phyloP scores from a whole-genome alignment of 2,329 filamentous ascomycete species.

The Acrocalymma vagum region DNA sequence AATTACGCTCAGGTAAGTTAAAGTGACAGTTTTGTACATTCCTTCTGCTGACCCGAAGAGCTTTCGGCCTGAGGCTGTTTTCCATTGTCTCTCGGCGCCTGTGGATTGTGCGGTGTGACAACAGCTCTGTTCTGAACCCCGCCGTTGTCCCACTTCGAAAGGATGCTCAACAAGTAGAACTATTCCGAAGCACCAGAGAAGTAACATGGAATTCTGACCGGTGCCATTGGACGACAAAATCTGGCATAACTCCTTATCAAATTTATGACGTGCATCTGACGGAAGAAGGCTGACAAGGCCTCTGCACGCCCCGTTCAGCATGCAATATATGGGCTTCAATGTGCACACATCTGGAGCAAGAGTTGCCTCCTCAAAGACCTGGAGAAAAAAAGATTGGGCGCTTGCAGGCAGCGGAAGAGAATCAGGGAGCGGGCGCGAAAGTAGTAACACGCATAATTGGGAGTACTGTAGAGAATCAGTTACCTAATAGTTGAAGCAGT shows the following conservation, averaged over 20 bases:
- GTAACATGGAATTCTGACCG: conserved; percentile 34
- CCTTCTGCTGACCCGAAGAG: conserved; percentile 35
- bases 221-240: conserved; percentile 33
- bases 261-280: conserved; percentile 23
- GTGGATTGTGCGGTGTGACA: conserved; percentile 4
- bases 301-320: conserved; percentile 47
- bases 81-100: conserved; percentile 29
- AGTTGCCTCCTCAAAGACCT: conserved; percentile 36
- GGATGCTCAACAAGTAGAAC: conserved; percentile 36
- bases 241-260: conserved; percentile 37
- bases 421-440: conserved; percentile 41
- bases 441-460: conserved; percentile 39
- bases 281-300: conserved; percentile 36
- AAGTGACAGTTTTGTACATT: conserved; percentile 37
- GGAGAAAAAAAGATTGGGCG: conserved; percentile 44
- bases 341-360: conserved; percentile 29
- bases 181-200: conserved; percentile 44
- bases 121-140: conserved; percentile 11
- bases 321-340: conserved; percentile 37
- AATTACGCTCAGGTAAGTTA: conserved; percentile 40
- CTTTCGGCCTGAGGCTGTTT: conserved; percentile 38
- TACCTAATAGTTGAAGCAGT: neutral
- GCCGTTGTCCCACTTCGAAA: conserved; percentile 5
- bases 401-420: conserved; percentile 39
- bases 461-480: conserved; percentile 29